Base-by-base conservation (phyloP, 2,329 filamentous ascomycete genomes). In the Cercospora beticola region DNA sequence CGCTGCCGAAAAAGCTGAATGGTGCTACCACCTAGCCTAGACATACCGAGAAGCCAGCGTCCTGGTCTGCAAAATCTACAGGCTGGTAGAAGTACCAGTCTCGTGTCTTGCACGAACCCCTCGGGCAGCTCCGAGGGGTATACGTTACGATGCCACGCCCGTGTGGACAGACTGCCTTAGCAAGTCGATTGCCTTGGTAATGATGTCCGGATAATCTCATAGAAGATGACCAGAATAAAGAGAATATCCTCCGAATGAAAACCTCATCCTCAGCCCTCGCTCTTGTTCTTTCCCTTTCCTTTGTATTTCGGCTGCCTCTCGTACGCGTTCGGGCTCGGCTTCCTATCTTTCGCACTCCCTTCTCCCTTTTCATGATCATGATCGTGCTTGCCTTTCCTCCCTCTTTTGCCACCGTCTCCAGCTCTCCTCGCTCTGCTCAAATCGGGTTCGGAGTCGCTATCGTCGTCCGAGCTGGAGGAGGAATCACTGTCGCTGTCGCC, bases 401-500 rank as follows among this genome's bases (percentile, higher is more conserved):
- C 86, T 73, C 82, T 82, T 68, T 86, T 78, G 54, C 77, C 67
- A 72, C 79, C 74, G 75, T 79, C 75, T 69, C 82, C 79, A 1
- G 77, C 78, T 54, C 81, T 80, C 73, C 68, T 83, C 78, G 68
- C 83, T 76, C 70, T 78, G 69, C 85, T 86, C 74, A 85, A 81
- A 75, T 85, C 84, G 31, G 81, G 79, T 70, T 83, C 85, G n/a
- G 85, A 86, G 69, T 89, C 87, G 0, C 85, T 86, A 49, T 81
- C 81, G 26, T 76, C 78, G 33, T 85, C 84, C 6, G 83, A 83
- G 7, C 88, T 89, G 14, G 84, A 86, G 16, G 84, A 86, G 0
- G 84, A 87, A 68, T 90, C 88, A 72, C 89, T 88, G 73, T 90
- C 93, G 33, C 92, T 95, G 79, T 98, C 94, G 78, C 91, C 93